Evolutionary conservation across 805 yeast species (phyloP).

Genomic region (Grigorovia transvaalensis): DNA sequence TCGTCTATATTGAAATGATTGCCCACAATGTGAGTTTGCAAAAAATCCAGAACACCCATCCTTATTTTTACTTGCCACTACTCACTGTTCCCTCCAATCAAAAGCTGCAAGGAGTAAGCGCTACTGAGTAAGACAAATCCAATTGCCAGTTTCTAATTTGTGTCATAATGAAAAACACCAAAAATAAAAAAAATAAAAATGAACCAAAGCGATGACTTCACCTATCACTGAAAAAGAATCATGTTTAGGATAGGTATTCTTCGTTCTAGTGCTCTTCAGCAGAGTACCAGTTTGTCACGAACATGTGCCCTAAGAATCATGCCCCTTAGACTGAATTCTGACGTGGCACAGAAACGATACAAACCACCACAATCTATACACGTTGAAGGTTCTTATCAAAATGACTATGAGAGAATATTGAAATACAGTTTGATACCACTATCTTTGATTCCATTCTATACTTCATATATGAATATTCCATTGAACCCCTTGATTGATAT

Average conservation of each 20-base stretch:
- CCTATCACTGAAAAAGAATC: neutral
- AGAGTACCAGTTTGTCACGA: neutral
- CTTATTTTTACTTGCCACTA: neutral
- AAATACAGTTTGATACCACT: slow-evolving; percentile 56
- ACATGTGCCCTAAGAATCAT: neutral
- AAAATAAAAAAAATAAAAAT: neutral
- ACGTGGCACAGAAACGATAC: slow-evolving; percentile 17
- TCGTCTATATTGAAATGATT: slow-evolving; percentile 6
- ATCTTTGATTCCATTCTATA: slow-evolving; percentile 40
- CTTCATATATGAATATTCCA: slow-evolving; percentile 35
- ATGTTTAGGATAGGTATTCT: neutral
- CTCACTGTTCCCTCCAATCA: too few species aligned
- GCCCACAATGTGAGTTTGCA: slow-evolving; percentile 20
- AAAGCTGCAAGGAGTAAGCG: too few species aligned
- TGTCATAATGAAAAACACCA: neutral
- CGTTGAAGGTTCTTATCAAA: slow-evolving; percentile 60
- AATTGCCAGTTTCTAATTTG: neutral
- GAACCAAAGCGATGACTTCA: neutral
- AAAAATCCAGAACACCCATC: slow-evolving; percentile 8
- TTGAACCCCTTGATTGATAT: slow-evolving; percentile 50
- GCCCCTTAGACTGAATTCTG: neutral
- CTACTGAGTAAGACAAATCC: too few species aligned
- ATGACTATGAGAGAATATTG: slow-evolving; percentile 59
- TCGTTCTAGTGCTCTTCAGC: neutral
- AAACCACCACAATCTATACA: slow-evolving; percentile 47